Base-by-base conservation (phyloP, 257 asterid species). In the Datura wrightii region DNA sequence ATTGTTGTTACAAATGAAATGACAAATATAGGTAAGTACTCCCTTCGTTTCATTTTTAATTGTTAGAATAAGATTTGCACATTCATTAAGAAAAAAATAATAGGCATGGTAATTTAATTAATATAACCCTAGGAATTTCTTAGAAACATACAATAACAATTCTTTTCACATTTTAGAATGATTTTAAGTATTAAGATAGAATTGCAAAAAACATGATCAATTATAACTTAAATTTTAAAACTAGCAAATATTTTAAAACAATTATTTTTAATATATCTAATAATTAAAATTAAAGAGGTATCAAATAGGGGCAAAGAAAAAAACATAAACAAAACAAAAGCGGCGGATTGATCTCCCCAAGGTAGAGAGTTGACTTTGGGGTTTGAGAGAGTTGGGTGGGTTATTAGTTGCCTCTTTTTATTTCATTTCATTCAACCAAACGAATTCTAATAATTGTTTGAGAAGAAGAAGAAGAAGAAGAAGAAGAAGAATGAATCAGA, bases 401-500 rank as follows among this genome's bases (percentile, higher is more conserved):
- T 50, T 48, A 10, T 65, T 76, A 50, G 46, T 3, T 50, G 62
- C 24, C 46, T 50, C 31, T 14, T 76, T 50, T 13, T 39, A 39
- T 48, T 24, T 24, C 0, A 24, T 24, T 24, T 24, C 31, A 50
- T 76, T 76, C 44, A 48, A 76, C 44, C 10, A 71, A 2, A n/a
- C 5, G 11, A 71, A 42, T 71, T 2, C 31, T 24, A 24, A 24
- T 24, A 24, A 24, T 24, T 24, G 31, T 24, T 24, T 24, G 31
- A 24, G 14, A 10, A 46, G 19, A 31, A n/a, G 36, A 8, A 70
- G 5, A 13, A 24, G 14, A 10, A 46, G 19, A 31, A n/a, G 36
- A 8, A 70, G 5, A 13, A 74, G 46, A 16, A 59, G 8, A 62
- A 94, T 94, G 99, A 93, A 96, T 90, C 90, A 88, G 80, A 96